These are phyloP conservation scores for Neonectria hederae DNA, from an alignment of 2,329 filamentous ascomycete species.

Conservation along the genomic window DNA sequence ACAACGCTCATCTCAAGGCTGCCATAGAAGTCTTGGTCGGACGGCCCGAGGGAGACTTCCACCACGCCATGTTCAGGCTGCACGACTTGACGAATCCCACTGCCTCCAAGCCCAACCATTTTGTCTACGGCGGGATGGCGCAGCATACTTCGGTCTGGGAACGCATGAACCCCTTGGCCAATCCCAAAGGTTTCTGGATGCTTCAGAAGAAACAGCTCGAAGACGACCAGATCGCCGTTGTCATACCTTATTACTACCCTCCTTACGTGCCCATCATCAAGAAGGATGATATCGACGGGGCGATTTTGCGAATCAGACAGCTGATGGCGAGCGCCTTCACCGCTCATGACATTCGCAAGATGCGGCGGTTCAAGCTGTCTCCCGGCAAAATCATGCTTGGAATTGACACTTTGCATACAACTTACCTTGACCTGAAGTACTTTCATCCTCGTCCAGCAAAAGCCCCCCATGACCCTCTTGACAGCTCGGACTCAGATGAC, in stretches of 20 bases:
- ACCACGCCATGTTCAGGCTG: constrained; percentile 33
- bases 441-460: no score
- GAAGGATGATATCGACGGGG: neutral
- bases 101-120: neutral
- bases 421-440: neutral
- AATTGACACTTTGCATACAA: neutral
- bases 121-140: constrained; percentile 31
- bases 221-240: neutral
- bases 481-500: no score
- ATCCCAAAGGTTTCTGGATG: constrained; percentile 26
- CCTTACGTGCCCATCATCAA: neutral
- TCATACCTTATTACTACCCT: constrained; percentile 35
- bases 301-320: neutral
- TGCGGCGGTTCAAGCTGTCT: neutral
- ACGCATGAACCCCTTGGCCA: constrained; percentile 30
- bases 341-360: neutral
- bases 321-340: constrained; percentile 3
- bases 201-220: constrained; percentile 19
- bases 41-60: neutral
- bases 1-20: constrained; percentile 36
- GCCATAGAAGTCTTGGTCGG: constrained; percentile 43
- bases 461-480: no score
- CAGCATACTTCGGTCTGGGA: constrained; percentile 28
- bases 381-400: neutral
- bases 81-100: constrained; percentile 16